These are phyloP conservation scores for Adiantum capillusveneris DNA, from an alignment of 75 land plant genomes.

Conservation along the genomic window DNA sequence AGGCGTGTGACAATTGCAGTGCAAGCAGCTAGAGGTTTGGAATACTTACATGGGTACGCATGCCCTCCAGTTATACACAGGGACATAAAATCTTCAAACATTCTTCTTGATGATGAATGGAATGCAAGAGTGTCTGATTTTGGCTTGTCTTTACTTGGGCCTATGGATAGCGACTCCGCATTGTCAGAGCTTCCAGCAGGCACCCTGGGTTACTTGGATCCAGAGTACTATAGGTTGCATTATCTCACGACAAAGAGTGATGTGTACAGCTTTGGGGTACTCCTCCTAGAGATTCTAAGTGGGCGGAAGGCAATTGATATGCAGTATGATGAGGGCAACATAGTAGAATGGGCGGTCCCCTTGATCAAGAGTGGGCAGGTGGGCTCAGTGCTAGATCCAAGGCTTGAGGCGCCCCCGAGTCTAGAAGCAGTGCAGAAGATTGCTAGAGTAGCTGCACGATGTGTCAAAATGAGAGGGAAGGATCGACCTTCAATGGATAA, in stretches of 20 bases:
- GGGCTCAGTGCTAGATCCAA: conserved; percentile 44
- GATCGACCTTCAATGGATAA: conserved; percentile 89
- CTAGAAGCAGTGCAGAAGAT: conserved; percentile 55
- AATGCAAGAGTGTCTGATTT: conserved; percentile 91
- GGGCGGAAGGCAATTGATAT: conserved; percentile 81
- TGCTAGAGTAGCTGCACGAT: conserved; percentile 63
- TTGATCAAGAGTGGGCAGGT: conserved; percentile 58
- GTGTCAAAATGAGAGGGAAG: conserved; percentile 86
- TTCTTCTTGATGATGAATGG: conserved; percentile 84
- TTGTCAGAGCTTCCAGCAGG: conserved; percentile 85
- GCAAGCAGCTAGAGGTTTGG: conserved; percentile 86
- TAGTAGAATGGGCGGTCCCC: conserved; percentile 92
- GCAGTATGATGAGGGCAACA: conserved; percentile 57
- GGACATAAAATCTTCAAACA: conserved; percentile 84
- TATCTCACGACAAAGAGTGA: conserved; percentile 85
- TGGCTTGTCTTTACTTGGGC: conserved; percentile 74
- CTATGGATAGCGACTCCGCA: conserved; percentile 59
- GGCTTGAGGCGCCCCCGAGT: conserved; percentile 49
- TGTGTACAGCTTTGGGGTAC: conserved; percentile 86
- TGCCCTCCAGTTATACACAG: conserved; percentile 92
- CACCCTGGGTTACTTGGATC: conserved; percentile 77
- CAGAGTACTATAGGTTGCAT: conserved; percentile 82
- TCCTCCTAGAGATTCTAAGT: conserved; percentile 69
- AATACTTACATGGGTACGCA: conserved; percentile 88
- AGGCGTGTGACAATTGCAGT: conserved; percentile 79